Conservation (phyloP, 2,329 filamentous ascomycete genomes). For the Talaromyces sp. region DNA sequence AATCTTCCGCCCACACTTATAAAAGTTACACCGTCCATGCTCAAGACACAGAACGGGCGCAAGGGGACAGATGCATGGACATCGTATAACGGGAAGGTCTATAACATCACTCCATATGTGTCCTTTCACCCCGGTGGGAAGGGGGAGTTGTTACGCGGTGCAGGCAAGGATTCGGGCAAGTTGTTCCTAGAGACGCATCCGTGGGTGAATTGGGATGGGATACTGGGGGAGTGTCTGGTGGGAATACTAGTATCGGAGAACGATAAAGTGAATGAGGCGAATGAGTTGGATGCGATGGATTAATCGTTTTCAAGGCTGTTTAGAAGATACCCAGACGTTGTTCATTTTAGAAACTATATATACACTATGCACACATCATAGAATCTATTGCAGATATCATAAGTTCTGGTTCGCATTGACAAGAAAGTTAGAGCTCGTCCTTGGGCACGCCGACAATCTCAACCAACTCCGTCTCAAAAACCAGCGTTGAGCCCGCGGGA, state of each 20-base stretch:
- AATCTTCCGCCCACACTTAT: slow-evolving; percentile 52
- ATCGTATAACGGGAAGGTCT: slow-evolving; percentile 82
- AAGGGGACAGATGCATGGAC: slow-evolving; percentile 89
- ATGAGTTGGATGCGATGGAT: slow-evolving; percentile 59
- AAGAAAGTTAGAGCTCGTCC: slow-evolving; percentile 40
- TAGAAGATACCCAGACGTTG: slow-evolving; percentile 5
- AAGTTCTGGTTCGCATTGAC: neutral
- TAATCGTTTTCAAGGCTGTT: slow-evolving; percentile 28
- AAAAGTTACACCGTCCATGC: slow-evolving; percentile 77
- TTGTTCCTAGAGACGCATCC: slow-evolving; percentile 64
- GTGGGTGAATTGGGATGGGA: slow-evolving; percentile 68
- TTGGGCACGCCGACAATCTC: slow-evolving; percentile 70
- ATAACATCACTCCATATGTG: slow-evolving; percentile 87
- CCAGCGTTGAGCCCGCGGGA: slow-evolving; percentile 73
- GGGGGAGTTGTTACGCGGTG: slow-evolving; percentile 60
- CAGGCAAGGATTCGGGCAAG: slow-evolving; percentile 63
- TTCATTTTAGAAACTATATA: neutral
- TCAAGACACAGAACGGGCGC: slow-evolving; percentile 75
- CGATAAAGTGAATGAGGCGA: slow-evolving; percentile 35
- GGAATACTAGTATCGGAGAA: slow-evolving; percentile 59
- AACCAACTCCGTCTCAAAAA: slow-evolving; percentile 90
- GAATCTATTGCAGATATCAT: neutral
- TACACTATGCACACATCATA: neutral
- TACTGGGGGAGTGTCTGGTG: slow-evolving; percentile 59
- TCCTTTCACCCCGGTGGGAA: slow-evolving; percentile 83